A percentile compares a stretch with the other conserved stretches of the same genome.
Conservation (phyloP, 768 basidiomycete genomes). For the Phylloporus sp. region DNA sequence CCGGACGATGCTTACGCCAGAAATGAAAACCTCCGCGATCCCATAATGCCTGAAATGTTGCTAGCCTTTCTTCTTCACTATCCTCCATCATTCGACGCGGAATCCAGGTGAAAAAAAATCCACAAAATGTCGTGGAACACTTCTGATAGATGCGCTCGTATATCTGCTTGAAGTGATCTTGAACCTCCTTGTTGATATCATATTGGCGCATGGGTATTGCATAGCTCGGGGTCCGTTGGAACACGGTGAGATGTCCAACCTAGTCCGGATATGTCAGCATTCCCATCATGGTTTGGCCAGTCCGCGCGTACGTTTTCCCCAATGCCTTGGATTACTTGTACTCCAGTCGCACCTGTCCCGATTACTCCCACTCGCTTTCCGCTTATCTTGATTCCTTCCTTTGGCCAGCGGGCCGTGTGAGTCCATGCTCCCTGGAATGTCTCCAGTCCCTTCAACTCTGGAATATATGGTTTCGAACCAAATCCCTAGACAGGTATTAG, state of each 20-base stretch:
- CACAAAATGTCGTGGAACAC: background rate
- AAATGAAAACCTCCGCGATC: conserved; percentile 8
- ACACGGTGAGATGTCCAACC: conserved; percentile 12
- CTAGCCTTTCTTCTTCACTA: conserved; percentile 8
- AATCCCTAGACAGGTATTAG: conserved; percentile 3
- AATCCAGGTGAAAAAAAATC: background rate
- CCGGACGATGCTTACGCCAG: background rate
- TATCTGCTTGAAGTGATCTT: conserved; percentile 12
- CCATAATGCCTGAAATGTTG: conserved; percentile 11
- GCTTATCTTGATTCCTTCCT: conserved; percentile 1
- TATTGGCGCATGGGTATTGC: conserved; percentile 11
- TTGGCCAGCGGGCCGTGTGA: conserved; percentile 13
- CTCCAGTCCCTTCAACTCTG: conserved; percentile 10
- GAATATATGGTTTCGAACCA: conserved; percentile 8
- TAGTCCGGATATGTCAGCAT: background rate
- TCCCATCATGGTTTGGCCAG: background rate
- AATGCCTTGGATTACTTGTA: conserved; percentile 12
- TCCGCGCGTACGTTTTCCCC: conserved; percentile 7
- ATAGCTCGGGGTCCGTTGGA: conserved; percentile 15
- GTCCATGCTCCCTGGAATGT: conserved; percentile 5
- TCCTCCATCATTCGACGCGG: background rate
- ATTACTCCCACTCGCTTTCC: conserved; percentile 12
- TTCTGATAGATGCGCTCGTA: conserved; percentile 9
- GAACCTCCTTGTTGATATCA: background rate
- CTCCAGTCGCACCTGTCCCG: conserved; percentile 14